phyloP scores from a whole-genome alignment of 2,329 filamentous ascomycete genomes.

The Aureobasidium sp. region DNA sequence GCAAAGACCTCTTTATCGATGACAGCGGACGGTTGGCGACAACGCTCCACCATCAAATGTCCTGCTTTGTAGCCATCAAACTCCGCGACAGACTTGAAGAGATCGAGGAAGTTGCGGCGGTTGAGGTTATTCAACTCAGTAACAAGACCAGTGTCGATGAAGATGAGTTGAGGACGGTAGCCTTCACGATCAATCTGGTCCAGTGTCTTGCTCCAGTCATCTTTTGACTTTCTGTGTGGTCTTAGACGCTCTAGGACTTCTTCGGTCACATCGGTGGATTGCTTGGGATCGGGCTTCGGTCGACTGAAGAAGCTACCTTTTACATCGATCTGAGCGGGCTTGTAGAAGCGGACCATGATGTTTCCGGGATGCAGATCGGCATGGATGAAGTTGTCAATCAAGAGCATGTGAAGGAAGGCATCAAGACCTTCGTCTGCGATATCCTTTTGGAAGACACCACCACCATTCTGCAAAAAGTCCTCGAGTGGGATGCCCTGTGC shows the following conservation, averaged over 20 bases:
- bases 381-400: constrained; percentile 96
- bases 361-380: constrained; percentile 95
- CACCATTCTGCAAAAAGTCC: constrained; percentile 84
- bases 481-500: constrained; percentile 88
- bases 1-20: constrained; percentile 86
- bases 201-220: constrained; percentile 69
- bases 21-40: constrained; percentile 84
- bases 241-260: constrained; percentile 73
- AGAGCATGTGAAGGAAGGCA: constrained; percentile 90
- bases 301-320: constrained; percentile 21
- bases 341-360: constrained; percentile 98
- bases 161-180: constrained; percentile 88
- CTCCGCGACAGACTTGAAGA: constrained; percentile 92
- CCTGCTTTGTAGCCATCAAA: constrained; percentile 96
- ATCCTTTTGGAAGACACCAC: constrained; percentile 85
- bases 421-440: constrained; percentile 93
- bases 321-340: constrained; percentile 66
- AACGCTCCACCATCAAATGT: constrained; percentile 91
- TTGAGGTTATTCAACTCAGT: constrained; percentile 87
- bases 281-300: constrained; percentile 32
- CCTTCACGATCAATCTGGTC: constrained; percentile 75
- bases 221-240: constrained; percentile 57
- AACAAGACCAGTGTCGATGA: constrained; percentile 93
- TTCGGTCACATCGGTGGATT: constrained; percentile 72
- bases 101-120: constrained; percentile 81